Percentiles rank a stretch among this genome's conserved stretches.
Conservation (phyloP, 495 filamentous ascomycete species). For the Penicillium ochrochloron region DNA sequence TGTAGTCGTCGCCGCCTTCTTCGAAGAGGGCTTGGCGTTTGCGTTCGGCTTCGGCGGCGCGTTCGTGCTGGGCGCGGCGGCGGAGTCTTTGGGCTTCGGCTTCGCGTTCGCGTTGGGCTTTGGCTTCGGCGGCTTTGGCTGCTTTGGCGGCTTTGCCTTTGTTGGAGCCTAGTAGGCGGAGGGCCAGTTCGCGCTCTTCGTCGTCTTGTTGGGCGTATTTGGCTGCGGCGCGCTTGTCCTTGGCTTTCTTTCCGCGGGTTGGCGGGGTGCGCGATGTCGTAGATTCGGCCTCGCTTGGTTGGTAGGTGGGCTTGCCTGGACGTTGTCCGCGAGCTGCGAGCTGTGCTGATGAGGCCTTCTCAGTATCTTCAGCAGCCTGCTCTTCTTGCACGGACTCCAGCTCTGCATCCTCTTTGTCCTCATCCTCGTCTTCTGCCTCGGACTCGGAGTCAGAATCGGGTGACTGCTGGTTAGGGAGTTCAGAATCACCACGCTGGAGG, state of each 20-base stretch:
- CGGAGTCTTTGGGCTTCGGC: conserved; percentile 68
- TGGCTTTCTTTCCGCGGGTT: conserved; percentile 80
- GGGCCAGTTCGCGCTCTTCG: conserved; percentile 82
- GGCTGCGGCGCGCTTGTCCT: conserved; percentile 81
- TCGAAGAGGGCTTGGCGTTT: conserved; percentile 63
- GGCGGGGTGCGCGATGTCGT: conserved; percentile 31
- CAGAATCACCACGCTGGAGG: conserved; percentile 37
- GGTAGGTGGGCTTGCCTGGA: conserved; percentile 47
- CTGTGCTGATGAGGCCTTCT: conserved; percentile 35
- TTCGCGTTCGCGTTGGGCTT: conserved; percentile 63
- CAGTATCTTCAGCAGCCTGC: conserved; percentile 19
- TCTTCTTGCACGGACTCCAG: conserved; percentile 22
- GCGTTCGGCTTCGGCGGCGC: conserved; percentile 63
- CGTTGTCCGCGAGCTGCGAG: conserved; percentile 57
- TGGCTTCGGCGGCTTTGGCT: conserved; percentile 53
- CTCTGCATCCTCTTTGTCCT: conserved; percentile 33
- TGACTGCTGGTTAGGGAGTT: conserved; percentile 30
- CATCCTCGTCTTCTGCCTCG: conserved; percentile 32
- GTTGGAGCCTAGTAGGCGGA: conserved; percentile 78
- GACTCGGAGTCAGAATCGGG: conserved; percentile 41
- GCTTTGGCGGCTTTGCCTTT: conserved; percentile 57
- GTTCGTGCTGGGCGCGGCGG: conserved; percentile 76
- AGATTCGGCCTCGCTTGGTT: conserved; percentile 23
- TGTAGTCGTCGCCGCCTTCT: conserved; percentile 60
- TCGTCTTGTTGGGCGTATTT: conserved; percentile 97